Base-by-base conservation (phyloP, 139 green algal genomes). In the Eudorina sp. region DNA sequence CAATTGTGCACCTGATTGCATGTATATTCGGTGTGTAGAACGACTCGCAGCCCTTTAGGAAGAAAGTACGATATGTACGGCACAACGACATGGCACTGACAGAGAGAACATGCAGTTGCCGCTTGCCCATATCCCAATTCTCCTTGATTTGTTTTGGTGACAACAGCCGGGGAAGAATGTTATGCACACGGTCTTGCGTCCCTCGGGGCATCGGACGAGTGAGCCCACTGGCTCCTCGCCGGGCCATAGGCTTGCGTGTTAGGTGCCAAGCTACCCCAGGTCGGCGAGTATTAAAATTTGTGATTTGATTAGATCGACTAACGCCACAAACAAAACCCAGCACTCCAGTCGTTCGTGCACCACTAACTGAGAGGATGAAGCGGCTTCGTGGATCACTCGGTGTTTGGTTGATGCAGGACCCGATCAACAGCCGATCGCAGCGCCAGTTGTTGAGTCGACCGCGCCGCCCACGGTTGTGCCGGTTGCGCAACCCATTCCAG, bases 121-220 rank as follows among this genome's bases (percentile, higher is more conserved):
- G n/a, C n/a, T n/a, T n/a, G n/a, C n/a, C n/a, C n/a, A n/a, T n/a
- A n/a, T n/a, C n/a, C n/a, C n/a, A n/a, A n/a, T n/a, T n/a, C n/a
- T n/a, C n/a, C n/a, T n/a, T n/a, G n/a, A n/a, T n/a, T n/a, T n/a
- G n/a, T n/a, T n/a, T n/a, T n/a, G n/a, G n/a, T n/a, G n/a, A n/a
- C n/a, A n/a, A n/a, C n/a, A n/a, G n/a, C n/a, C n/a, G n/a, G n/a
- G 13, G 48, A 38, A 3, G 55, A 38, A 83, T 84, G 77, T 19
- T 84, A 4, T 55, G 46, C 18, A 55, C 25, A n/a, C 16, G 75
- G 31, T 43, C 53, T 38, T 2, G 23, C 1, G 51, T 11, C 34
- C 77, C 77, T 40, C 77, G 53, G 36, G 77, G 77, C 34, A 51
- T 84, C 27, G 77, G 77, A 27, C 38, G 77, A 6, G 75, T 68